Conservation (phyloP, 495 filamentous ascomycete species). For the Podospora bellae-mahoneyi region DNA sequence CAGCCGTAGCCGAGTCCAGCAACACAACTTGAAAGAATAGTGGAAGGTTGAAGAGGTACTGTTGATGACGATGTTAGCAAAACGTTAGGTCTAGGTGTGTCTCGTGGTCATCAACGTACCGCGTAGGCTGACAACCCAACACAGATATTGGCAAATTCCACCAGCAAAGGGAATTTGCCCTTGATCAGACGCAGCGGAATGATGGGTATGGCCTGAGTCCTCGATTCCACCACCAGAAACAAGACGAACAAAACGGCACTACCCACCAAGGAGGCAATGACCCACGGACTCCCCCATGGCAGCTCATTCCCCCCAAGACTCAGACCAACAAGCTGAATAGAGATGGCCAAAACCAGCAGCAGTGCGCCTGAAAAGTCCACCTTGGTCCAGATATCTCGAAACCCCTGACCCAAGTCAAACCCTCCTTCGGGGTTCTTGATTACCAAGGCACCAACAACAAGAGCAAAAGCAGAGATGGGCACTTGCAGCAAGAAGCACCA, state of each 20-base stretch:
- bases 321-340: conserved; percentile 55
- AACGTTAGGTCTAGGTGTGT: not conserved
- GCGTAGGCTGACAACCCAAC: conserved; percentile 61
- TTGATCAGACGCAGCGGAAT: conserved; percentile 57
- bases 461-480: conserved; percentile 53
- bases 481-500: conserved; percentile 50
- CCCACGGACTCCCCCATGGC: conserved; percentile 56
- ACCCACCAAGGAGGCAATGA: conserved; percentile 49
- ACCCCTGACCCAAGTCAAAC: conserved; percentile 21
- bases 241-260: conserved; percentile 49
- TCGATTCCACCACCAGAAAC: conserved; percentile 55
- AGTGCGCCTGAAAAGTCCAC: conserved; percentile 57
- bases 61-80: conserved; percentile 8
- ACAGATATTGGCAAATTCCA: conserved; percentile 58
- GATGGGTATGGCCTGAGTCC: conserved; percentile 56
- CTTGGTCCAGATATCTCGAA: conserved; percentile 47
- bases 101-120: conserved; percentile 37
- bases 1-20: conserved; percentile 58
- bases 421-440: conserved; percentile 43
- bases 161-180: conserved; percentile 50
- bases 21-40: conserved; percentile 63
- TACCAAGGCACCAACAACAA: conserved; percentile 52
- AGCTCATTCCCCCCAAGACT: conserved; percentile 62
- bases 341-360: conserved; percentile 56
- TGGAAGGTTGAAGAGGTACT: conserved; percentile 66